Percentiles rank a stretch among this genome's conserved stretches.
Evolutionary conservation across 352 stramenopile genomes (phyloP).

Genomic region (Aphanomyces euteiches): DNA sequence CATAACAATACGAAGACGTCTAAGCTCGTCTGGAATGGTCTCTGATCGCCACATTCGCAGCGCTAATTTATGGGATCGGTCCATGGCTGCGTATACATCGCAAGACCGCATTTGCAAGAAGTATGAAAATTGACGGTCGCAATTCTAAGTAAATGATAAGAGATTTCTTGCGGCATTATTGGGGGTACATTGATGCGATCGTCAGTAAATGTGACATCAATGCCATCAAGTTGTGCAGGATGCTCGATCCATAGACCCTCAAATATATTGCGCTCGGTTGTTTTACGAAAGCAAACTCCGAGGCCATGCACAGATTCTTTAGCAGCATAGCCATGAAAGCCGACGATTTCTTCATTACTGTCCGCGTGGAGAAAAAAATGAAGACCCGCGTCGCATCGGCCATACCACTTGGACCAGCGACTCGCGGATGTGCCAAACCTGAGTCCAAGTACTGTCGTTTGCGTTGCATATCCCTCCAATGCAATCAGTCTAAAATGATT

Average conservation of each 20-base stretch:
- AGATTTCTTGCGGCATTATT: background rate
- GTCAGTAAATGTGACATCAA: background rate
- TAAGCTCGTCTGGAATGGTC: constrained; percentile 37
- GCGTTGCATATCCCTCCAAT: constrained; percentile 68
- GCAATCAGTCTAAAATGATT: constrained; percentile 40
- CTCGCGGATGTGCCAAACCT: constrained; percentile 56
- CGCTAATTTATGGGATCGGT: constrained; percentile 56
- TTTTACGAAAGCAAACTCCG: constrained; percentile 57
- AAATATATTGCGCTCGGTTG: constrained; percentile 70
- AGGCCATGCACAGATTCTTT: constrained; percentile 60
- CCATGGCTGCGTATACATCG: constrained; percentile 59
- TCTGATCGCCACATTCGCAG: constrained; percentile 44
- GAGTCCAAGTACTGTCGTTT: constrained; percentile 57
- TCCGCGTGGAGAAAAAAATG: constrained; percentile 62
- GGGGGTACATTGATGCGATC: constrained; percentile 12
- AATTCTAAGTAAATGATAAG: constrained; percentile 30
- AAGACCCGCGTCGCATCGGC: constrained; percentile 61
- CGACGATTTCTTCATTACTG: constrained; percentile 67
- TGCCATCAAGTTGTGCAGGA: background rate
- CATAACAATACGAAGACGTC: constrained; percentile 53
- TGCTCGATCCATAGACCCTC: constrained; percentile 68
- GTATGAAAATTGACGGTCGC: constrained; percentile 72
- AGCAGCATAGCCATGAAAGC: constrained; percentile 61
- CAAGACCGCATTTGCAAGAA: constrained; percentile 76
- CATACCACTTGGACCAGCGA: constrained; percentile 73